Conservation (phyloP, 1,284 basidiomycete genomes). For the Ustilago bromivora region DNA sequence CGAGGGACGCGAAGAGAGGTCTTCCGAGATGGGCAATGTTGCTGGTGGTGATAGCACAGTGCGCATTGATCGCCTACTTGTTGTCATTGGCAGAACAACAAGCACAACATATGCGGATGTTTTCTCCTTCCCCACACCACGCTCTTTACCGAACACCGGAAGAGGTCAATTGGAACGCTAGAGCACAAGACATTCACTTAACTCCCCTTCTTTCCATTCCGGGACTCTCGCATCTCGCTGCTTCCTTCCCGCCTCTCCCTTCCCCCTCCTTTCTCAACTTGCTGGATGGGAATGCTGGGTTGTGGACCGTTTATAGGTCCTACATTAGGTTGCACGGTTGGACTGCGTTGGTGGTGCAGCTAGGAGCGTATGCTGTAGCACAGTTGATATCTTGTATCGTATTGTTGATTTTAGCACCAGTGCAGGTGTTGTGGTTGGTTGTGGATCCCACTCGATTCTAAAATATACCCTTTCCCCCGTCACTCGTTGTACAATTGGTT, state of each 20-base stretch:
- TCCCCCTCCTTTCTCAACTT: conserved; percentile 7
- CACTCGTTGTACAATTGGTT: neutral
- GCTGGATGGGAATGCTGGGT: neutral
- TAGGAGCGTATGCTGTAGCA: conserved; percentile 5
- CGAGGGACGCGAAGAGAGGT: neutral
- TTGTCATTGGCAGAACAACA: conserved; percentile 24
- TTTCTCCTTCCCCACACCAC: neutral
- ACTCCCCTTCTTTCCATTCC: conserved; percentile 27
- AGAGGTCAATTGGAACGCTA: conserved; percentile 24
- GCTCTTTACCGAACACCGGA: neutral
- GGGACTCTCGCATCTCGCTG: conserved; percentile 7
- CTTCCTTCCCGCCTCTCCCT: conserved; percentile 18
- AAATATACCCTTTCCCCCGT: conserved; percentile 10
- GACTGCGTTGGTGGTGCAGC: conserved; percentile 1
- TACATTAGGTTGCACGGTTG: conserved; percentile 26
- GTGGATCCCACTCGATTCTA: neutral
- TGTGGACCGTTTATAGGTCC: neutral
- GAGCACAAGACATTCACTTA: conserved; percentile 14
- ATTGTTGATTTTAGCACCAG: conserved; percentile 24
- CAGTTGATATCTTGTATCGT: conserved; percentile 5
- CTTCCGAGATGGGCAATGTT: neutral
- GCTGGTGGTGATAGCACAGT: conserved; percentile 15
- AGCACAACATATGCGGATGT: conserved; percentile 35
- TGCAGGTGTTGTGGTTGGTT: conserved; percentile 30
- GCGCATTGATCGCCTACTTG: conserved; percentile 22